Evolutionary conservation across 306 rosid species (phyloP).

Genomic region (Acacia melanoxylon): DNA sequence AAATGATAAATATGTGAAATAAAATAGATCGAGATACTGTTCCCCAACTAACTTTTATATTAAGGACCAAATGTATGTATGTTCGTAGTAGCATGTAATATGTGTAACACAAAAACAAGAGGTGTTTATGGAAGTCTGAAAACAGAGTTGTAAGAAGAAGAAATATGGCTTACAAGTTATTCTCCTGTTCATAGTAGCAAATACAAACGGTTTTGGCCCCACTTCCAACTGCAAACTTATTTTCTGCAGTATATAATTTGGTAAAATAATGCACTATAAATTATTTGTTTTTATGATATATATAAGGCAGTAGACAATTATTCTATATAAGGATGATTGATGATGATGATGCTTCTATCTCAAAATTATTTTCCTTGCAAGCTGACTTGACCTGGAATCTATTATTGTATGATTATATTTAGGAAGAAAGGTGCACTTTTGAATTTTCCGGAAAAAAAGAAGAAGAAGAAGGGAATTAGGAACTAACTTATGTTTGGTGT

Average conservation of each 20-base stretch:
- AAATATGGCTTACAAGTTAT: constrained; percentile 65
- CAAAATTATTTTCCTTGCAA: constrained; percentile 13
- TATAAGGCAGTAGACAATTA: background rate
- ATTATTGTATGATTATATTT: constrained; percentile 11
- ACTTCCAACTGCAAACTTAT: constrained; percentile 98
- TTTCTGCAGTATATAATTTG: constrained; percentile 56
- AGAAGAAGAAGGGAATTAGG: background rate
- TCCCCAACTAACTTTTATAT: too few species aligned
- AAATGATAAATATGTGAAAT: too few species aligned
- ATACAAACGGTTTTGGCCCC: constrained; percentile 95
- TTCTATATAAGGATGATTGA: background rate
- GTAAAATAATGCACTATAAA: constrained; percentile 26
- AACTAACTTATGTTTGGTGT: background rate
- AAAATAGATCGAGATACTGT: too few species aligned
- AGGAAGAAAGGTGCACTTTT: constrained; percentile 14
- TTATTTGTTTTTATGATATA: background rate
- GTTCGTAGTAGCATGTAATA: background rate
- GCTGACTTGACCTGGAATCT: constrained; percentile 16
- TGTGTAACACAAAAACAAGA: background rate
- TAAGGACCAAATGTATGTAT: too few species aligned
- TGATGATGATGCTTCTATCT: background rate
- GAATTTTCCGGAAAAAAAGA: too few species aligned
- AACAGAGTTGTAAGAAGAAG: constrained; percentile 1
- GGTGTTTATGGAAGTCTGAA: constrained; percentile 23
- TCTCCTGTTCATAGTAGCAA: constrained; percentile 97